phyloP scores from a whole-genome alignment of 2,329 filamentous ascomycete genomes.

The Apiospora hydei region DNA sequence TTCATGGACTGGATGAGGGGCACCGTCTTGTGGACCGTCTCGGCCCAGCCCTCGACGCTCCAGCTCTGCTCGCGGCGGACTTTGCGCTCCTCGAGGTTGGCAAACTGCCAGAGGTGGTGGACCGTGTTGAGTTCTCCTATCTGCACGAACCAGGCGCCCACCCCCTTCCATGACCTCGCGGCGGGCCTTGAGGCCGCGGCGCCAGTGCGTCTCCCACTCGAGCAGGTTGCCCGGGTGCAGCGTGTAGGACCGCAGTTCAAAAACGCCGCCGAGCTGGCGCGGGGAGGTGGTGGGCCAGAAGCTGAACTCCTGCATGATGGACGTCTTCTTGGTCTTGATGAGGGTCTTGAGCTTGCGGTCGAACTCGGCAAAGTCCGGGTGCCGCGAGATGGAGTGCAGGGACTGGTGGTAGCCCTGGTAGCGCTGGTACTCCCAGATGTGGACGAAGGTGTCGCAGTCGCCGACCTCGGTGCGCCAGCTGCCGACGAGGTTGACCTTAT shows the following conservation, averaged over 20 bases:
- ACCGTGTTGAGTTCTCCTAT: constrained; percentile 98
- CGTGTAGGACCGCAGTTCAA: constrained; percentile 96
- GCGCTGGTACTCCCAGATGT: constrained; percentile 99
- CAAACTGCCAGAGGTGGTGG: constrained; percentile 98
- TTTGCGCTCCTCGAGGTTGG: constrained; percentile 93
- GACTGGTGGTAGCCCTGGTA: constrained; percentile 96
- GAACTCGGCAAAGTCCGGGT: constrained; percentile 85
- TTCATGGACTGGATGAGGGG: constrained; percentile 97
- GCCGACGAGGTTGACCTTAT: constrained; percentile 94
- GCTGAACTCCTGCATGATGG: constrained; percentile 98
- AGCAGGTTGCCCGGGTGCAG: constrained; percentile 94
- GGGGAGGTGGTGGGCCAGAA: constrained; percentile 98
- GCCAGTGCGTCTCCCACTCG: constrained; percentile 99
- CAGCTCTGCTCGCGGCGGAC: constrained; percentile 91
- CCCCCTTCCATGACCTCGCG: constrained; percentile 99
- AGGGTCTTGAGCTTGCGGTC: constrained; percentile 85
- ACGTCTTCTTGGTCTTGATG: constrained; percentile 84
- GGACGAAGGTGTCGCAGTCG: constrained; percentile 96
- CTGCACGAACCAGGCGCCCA: constrained; percentile 98
- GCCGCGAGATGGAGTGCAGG: constrained; percentile 80
- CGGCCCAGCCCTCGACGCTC: constrained; percentile 93
- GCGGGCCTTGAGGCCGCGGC: constrained; percentile 86
- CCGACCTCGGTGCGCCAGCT: constrained; percentile 99
- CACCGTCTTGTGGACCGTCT: constrained; percentile 98
- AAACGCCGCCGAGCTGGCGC: constrained; percentile 87